Percentiles rank a stretch among this genome's conserved stretches.
Conservation (phyloP, 139 green algal species). For the Chlamydomonas schloesseri region DNA sequence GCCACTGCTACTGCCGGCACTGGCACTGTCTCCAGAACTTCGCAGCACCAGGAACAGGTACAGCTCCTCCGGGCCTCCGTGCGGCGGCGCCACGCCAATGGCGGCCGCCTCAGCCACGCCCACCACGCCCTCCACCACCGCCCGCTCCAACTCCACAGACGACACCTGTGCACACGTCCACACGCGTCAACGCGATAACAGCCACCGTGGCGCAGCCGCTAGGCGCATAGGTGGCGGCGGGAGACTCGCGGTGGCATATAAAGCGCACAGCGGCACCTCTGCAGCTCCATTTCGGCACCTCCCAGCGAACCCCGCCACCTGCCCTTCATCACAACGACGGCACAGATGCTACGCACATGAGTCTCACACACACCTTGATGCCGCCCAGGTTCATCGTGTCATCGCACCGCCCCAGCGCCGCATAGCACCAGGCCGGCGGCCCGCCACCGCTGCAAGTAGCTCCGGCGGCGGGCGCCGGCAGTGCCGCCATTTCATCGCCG, state of each 20-base stretch:
- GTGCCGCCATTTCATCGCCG: constrained; percentile 87
- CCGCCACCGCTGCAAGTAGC: background rate
- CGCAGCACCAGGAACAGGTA: constrained; percentile 84
- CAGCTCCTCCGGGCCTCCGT: constrained; percentile 89
- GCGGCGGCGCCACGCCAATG: constrained; percentile 77
- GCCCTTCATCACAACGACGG: no score
- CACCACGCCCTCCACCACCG: constrained; percentile 62
- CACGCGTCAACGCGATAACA: no score
- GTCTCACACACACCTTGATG: constrained; percentile 75
- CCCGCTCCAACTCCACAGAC: constrained; percentile 90
- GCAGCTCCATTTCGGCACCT: no score
- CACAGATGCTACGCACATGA: no score
- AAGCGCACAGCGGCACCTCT: no score
- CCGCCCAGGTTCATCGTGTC: constrained; percentile 99
- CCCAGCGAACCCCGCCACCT: no score
- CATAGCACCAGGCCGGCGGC: constrained; percentile 36
- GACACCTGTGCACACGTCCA: constrained; percentile 75
- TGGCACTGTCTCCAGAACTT: no score
- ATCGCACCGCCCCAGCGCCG: constrained; percentile 86
- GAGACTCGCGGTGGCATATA: no score
- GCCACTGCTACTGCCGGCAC: background rate
- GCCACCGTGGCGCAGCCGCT: no score
- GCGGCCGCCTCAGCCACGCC: constrained; percentile 72
- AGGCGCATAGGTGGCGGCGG: no score
- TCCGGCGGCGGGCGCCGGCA: constrained; percentile 54